Conservation (phyloP, 305 asterid species). For the Solanum aculeatissimum region DNA sequence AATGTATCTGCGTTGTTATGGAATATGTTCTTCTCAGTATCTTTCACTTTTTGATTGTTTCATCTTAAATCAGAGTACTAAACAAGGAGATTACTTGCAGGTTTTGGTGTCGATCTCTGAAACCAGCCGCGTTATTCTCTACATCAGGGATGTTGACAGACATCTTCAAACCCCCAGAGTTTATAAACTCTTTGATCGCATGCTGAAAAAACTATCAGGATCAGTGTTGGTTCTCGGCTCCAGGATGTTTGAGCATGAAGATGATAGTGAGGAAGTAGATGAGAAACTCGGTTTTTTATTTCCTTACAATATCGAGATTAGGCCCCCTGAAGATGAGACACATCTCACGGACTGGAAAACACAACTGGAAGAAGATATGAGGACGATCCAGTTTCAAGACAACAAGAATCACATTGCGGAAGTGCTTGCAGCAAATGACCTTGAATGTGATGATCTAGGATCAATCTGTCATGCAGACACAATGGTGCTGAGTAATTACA, state of each 20-base stretch:
- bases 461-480: conserved; percentile 73
- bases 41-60: not conserved
- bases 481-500: conserved; percentile 45
- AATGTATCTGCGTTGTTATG: not conserved
- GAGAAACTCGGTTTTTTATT: conserved; percentile 50
- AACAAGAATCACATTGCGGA: conserved; percentile 85
- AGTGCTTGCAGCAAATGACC: conserved; percentile 89
- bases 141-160: conserved; percentile 75
- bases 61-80: not conserved
- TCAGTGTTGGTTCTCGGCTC: conserved; percentile 84
- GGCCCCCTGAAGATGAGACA: conserved; percentile 81
- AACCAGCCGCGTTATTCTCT: conserved; percentile 57
- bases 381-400: conserved; percentile 64
- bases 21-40: not conserved
- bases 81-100: conserved; percentile 28
- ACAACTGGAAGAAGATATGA: conserved; percentile 85
- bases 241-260: conserved; percentile 48
- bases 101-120: conserved; percentile 62
- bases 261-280: conserved; percentile 45
- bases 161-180: conserved; percentile 54
- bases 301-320: conserved; percentile 76
- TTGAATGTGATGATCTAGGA: conserved; percentile 83
- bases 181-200: conserved; percentile 47
- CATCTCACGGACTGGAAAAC: conserved; percentile 78
- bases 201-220: conserved; percentile 80